Conservation (phyloP, 2,329 filamentous ascomycete genomes). For the Alternaria angustiovoidea region DNA sequence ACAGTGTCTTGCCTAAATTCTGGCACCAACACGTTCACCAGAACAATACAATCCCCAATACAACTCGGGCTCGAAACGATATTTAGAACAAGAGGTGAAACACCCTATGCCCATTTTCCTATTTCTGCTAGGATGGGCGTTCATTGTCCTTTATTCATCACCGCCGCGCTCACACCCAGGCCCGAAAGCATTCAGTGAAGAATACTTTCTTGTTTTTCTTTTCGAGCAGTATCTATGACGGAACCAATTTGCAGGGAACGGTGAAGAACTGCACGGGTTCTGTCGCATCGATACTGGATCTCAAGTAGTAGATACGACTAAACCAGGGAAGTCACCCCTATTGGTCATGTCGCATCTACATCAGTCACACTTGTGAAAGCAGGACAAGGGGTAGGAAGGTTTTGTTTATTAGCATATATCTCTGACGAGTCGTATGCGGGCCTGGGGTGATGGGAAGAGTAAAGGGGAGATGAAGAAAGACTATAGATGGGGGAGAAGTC, state of each 20-base stretch:
- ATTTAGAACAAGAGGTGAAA: not conserved
- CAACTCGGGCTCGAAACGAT: not conserved
- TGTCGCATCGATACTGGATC: no score
- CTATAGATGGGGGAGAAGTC: no score
- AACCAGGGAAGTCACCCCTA: not conserved
- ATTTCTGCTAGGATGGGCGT: not conserved
- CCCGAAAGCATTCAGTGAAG: no score
- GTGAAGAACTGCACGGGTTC: no score
- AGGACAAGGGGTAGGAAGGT: not conserved
- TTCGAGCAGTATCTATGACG: not conserved
- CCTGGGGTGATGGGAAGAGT: not conserved
- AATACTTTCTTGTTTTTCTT: no score
- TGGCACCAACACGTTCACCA: not conserved
- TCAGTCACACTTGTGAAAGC: not conserved
- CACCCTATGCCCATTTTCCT: not conserved
- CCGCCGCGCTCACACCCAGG: not conserved
- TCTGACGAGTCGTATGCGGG: not conserved
- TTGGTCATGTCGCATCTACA: not conserved
- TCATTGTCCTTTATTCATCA: slow-evolving; percentile 1
- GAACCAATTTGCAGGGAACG: no score
- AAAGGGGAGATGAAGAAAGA: not conserved
- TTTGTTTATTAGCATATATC: not conserved
- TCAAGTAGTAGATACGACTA: no score
- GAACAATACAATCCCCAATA: not conserved
- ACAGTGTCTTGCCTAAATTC: not conserved